Evolutionary conservation across 2,329 filamentous ascomycete species (phyloP).

Genomic region (Pyricularia pennisetigena): DNA sequence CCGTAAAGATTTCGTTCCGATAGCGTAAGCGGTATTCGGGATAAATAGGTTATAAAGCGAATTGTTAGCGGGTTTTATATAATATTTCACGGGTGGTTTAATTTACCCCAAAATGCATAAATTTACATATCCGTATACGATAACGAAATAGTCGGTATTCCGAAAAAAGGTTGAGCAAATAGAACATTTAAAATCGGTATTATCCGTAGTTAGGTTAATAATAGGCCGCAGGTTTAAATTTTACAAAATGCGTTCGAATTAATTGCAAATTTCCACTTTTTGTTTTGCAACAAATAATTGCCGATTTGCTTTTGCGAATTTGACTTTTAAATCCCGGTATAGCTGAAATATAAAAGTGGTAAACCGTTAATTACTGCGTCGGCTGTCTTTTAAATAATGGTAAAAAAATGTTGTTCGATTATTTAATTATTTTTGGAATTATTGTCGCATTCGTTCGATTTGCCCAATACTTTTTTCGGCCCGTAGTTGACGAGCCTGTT

Average conservation of each 20-base stretch:
- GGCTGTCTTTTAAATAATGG: neutral
- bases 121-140: neutral
- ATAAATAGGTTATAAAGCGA: neutral
- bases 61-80: neutral
- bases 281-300: neutral
- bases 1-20: neutral
- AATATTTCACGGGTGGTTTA: neutral
- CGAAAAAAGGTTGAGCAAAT: neutral
- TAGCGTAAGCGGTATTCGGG: neutral
- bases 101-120: neutral
- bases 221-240: neutral
- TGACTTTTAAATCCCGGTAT: neutral
- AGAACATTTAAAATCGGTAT: neutral
- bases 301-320: neutral
- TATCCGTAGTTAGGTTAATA: neutral
- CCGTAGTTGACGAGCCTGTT: neutral
- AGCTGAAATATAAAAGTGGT: neutral
- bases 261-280: neutral
- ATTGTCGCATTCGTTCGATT: neutral
- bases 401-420: neutral
- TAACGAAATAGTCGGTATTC: neutral
- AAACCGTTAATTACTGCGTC: neutral
- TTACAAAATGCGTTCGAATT: neutral
- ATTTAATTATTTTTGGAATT: neutral
- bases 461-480: neutral